Base-by-base conservation (phyloP, 2,329 filamentous ascomycete genomes). In the Penicillium paneum region DNA sequence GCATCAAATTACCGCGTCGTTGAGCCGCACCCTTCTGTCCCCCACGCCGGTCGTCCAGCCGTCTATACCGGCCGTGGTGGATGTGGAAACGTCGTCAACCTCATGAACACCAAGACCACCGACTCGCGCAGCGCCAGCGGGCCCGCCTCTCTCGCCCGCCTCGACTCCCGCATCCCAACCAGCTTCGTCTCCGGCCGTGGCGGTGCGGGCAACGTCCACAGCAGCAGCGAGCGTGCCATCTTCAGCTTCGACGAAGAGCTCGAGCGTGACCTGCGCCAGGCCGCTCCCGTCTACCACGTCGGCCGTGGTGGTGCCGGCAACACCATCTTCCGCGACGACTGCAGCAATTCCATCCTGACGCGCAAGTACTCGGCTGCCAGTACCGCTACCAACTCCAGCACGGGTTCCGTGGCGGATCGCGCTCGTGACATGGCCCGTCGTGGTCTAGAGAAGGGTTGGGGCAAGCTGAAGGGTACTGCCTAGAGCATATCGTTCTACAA, bases 241-340 rank as follows among this genome's bases (percentile, higher is more conserved):
- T 86, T 86, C 78, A 81, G 79, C 71, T 87, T 87, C 72, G 84
- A 87, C 69, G 84, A 87, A 74, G 84, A 87, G 65, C 78, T 87
- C 48, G 78, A 83, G 62, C 79, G 79, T 54, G 80, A 84, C 56
- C 74, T 82, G 58, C 77, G 79, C 53, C 75, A 80, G 34, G 76
- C 79, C 43, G 82, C 83, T 2, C 84, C 84, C 17, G 79, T 86
- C 57, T 86, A 85, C 76, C 82, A 85, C 68, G 80, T 86, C 59
- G 84, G 84, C 40, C 78, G 84, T 41, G 84, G 83, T 19, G 84
- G 84, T 38, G 81, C 79, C 12, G 84, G 82, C 47, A 87, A 87
- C 70, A 70, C 69, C 59, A 66, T 76, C 47, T 63, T 60, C 62
- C 56, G 65, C 40, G 66, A 67, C 60, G 60, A 66, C 40, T 54